Base-by-base conservation (phyloP, 1,284 basidiomycete genomes). In the Agaricales sp. region DNA sequence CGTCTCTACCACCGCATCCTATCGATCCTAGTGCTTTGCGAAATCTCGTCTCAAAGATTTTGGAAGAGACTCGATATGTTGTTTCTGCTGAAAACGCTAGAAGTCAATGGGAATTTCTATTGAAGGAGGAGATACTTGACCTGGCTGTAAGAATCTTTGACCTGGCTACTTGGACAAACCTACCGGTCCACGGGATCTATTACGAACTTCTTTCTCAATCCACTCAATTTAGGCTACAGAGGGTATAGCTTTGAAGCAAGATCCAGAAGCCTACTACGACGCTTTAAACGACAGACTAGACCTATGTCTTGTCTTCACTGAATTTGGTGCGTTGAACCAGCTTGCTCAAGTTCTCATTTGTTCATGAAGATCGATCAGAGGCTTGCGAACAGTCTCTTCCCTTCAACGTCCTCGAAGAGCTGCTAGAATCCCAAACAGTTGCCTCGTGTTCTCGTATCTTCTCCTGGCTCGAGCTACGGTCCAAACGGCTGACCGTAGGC, bases 391-490 rank as follows among this genome's bases (percentile, higher is more conserved):
- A 62, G 11, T 63, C 66, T 3, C 70, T 78, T 49, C 70, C 86
- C 1, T 79, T 90, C 55, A 68, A 68, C 30, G 69, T 87, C 18
- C 71, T 92, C 1, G 78, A 87, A 57, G 83, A 87, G 55, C 68
- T 92, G 12, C 69, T 92, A 48, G 89, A 92, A 60, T 80, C 78
- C 1, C 87, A 91, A 55, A 90, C 89, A 6, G 82, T 92, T 54
- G 63, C 70, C 0, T 88, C 85, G 4, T 92, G 89, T 61, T 85
- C 86, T 12, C 80, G 84, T 55, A 78, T 92, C 25, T 90, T 92
- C 65, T 79, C 80, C 2, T 92, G 88, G 84, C 82, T 92, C 43
- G 89, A 92, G 65, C 64, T 64, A 46, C 80, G 83, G 21, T 74
- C 80, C 0, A 63, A 68, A 16, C 72, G 82, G 8, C 69, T 92